phyloP scores from a whole-genome alignment of 1,284 basidiomycete species.

The Marasmius fiardii region DNA sequence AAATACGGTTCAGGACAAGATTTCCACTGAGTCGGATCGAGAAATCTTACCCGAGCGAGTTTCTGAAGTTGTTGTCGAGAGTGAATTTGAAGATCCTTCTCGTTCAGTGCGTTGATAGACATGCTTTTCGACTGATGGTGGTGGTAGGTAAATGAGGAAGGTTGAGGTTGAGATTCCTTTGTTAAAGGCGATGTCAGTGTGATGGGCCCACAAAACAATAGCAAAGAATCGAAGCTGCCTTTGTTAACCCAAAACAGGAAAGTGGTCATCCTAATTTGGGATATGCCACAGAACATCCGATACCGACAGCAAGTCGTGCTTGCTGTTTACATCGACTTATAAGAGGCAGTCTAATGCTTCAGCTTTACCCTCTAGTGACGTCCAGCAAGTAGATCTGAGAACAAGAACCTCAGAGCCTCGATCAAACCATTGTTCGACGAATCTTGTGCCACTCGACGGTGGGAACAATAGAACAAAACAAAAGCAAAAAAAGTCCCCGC shows the following conservation, averaged over 20 bases:
- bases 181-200: not conserved
- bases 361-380: too few species aligned
- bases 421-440: too few species aligned
- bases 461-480: too few species aligned
- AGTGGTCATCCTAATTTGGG: constrained; percentile 4
- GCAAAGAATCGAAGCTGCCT: not conserved
- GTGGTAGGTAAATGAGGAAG: not conserved
- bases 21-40: constrained; percentile 15
- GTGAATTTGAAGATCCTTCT: not conserved
- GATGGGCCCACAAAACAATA: not conserved
- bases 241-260: constrained; percentile 13
- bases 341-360: too few species aligned
- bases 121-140: not conserved
- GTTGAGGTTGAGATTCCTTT: not conserved
- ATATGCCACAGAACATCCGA: too few species aligned
- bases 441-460: too few species aligned
- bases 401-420: too few species aligned
- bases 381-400: too few species aligned
- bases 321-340: too few species aligned
- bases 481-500: too few species aligned
- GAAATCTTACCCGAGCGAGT: not conserved
- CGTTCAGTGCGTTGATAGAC: not conserved
- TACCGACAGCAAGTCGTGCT: not conserved
- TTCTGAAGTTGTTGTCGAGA: constrained; percentile 2
- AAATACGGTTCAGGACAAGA: not conserved